A percentile compares a stretch with the other conserved stretches of the same genome.
phyloP scores from a whole-genome alignment of 2,329 filamentous ascomycete genomes.

The Trichoderma sp. region DNA sequence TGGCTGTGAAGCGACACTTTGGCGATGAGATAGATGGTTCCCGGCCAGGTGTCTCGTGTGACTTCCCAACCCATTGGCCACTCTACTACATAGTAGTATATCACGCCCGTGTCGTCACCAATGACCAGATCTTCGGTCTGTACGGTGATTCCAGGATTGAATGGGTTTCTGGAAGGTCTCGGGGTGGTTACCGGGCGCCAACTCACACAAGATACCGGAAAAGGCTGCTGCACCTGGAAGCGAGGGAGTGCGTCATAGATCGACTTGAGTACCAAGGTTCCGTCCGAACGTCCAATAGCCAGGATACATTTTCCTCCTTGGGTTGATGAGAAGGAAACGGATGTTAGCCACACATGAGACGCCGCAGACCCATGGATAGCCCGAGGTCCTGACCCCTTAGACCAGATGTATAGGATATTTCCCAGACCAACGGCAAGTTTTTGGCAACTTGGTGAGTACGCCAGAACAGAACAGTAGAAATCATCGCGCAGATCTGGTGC shows the following conservation, averaged over 20 bases:
- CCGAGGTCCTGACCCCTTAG: constrained; percentile 65
- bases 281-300: constrained; percentile 77
- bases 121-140: constrained; percentile 80
- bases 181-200: constrained; percentile 66
- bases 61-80: constrained; percentile 70
- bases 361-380: constrained; percentile 38
- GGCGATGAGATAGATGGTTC: constrained; percentile 72
- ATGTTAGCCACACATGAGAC: constrained; percentile 62
- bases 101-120: constrained; percentile 75
- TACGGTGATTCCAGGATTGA: constrained; percentile 48
- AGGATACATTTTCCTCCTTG: constrained; percentile 75
- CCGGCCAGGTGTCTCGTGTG: constrained; percentile 65
- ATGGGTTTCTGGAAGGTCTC: constrained; percentile 51
- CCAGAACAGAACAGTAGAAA: constrained; percentile 89
- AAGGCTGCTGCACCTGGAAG: constrained; percentile 70
- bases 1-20: constrained; percentile 77
- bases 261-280: constrained; percentile 74
- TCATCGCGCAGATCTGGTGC: constrained; percentile 88
- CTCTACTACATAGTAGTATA: constrained; percentile 88
- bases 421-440: constrained; percentile 82
- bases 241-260: constrained; percentile 66
- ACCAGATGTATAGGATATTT: constrained; percentile 82
- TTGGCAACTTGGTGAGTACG: constrained; percentile 72
- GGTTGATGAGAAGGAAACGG: constrained; percentile 82
- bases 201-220: constrained; percentile 72